These are phyloP conservation scores for Macrocybe gigantea DNA, from an alignment of 768 basidiomycete species.

Conservation along the genomic window DNA sequence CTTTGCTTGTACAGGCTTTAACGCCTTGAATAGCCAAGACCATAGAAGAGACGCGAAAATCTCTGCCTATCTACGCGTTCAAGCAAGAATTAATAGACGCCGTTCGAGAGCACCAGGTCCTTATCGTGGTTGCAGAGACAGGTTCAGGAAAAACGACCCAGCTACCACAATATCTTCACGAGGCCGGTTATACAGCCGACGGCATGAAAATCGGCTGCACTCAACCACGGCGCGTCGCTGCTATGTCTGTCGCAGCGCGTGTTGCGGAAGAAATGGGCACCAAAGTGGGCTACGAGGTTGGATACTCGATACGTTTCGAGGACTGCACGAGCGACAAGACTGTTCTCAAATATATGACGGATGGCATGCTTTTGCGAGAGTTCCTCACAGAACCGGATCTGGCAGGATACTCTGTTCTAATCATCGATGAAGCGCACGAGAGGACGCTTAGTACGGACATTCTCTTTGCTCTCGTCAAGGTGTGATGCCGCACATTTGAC, in stretches of 20 bases:
- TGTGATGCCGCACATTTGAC: slow-evolving; percentile 37
- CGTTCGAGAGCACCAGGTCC: slow-evolving; percentile 85
- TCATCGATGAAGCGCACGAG: slow-evolving; percentile 99
- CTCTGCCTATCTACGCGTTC: slow-evolving; percentile 85
- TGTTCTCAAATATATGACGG: slow-evolving; percentile 98
- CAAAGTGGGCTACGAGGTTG: slow-evolving; percentile 96
- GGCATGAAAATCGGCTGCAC: slow-evolving; percentile 94
- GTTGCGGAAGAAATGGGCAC: slow-evolving; percentile 99
- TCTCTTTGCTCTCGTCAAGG: slow-evolving; percentile 97
- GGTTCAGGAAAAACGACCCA: slow-evolving; percentile 99
- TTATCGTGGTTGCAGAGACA: slow-evolving; percentile 97
- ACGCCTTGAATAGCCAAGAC: slow-evolving; percentile 51
- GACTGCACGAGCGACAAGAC: slow-evolving; percentile 99
- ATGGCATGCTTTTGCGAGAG: slow-evolving; percentile 96
- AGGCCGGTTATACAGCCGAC: slow-evolving; percentile 88
- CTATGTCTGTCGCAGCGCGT: slow-evolving; percentile 98
- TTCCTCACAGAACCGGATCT: slow-evolving; percentile 97
- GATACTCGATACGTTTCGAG: slow-evolving; percentile 99
- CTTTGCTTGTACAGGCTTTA: background rate
- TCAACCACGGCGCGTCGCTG: slow-evolving; percentile 96
- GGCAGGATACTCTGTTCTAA: slow-evolving; percentile 89
- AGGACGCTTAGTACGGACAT: slow-evolving; percentile 97
- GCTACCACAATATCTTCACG: slow-evolving; percentile 95
- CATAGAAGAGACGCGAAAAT: slow-evolving; percentile 93
- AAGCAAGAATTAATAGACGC: slow-evolving; percentile 87